A percentile compares a stretch with the other conserved stretches of the same genome.
Conservation (phyloP, 495 filamentous ascomycete genomes). For the Aspergillus incahuasiensis region DNA sequence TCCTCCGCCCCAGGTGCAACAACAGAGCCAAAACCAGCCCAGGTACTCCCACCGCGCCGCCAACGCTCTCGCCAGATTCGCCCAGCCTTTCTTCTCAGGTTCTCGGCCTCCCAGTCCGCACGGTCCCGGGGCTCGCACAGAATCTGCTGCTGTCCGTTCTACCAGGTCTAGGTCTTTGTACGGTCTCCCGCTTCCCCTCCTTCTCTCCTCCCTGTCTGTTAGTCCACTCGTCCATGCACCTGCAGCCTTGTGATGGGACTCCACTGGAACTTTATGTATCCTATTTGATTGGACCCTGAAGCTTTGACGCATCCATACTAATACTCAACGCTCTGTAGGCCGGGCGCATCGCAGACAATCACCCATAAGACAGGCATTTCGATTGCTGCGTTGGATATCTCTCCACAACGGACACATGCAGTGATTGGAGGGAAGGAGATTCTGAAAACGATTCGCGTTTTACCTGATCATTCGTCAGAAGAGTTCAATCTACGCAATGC, state of each 20-base stretch:
- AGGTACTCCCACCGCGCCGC: conserved; percentile 48
- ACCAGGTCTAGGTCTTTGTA: conserved; percentile 40
- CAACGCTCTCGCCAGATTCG: conserved; percentile 53
- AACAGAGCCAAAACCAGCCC: conserved; percentile 32
- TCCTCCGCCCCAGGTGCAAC: conserved; percentile 47
- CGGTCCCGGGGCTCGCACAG: conserved; percentile 25
- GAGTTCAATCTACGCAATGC: conserved; percentile 74
- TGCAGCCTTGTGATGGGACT: neutral
- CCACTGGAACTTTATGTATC: neutral
- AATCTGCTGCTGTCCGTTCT: conserved; percentile 31
- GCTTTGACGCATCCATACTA: conserved; percentile 16
- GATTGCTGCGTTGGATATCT: conserved; percentile 72
- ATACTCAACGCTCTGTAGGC: conserved; percentile 35
- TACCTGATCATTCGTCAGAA: conserved; percentile 65
- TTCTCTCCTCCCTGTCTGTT: neutral
- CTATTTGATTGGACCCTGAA: neutral
- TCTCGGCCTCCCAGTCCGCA: conserved; percentile 53
- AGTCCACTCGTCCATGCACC: conserved; percentile 1
- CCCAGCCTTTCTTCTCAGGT: conserved; percentile 53
- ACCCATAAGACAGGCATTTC: conserved; percentile 68
- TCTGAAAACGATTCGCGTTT: conserved; percentile 74
- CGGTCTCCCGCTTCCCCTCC: conserved; percentile 11
- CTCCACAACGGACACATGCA: conserved; percentile 68
- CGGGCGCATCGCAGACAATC: conserved; percentile 66
- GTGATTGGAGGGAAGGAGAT: conserved; percentile 79